Percentiles rank a stretch among this genome's conserved stretches.
These are phyloP conservation scores for Halteria grandinella DNA, from an alignment of 73 alveolate genomes.

Conservation along the genomic window DNA sequence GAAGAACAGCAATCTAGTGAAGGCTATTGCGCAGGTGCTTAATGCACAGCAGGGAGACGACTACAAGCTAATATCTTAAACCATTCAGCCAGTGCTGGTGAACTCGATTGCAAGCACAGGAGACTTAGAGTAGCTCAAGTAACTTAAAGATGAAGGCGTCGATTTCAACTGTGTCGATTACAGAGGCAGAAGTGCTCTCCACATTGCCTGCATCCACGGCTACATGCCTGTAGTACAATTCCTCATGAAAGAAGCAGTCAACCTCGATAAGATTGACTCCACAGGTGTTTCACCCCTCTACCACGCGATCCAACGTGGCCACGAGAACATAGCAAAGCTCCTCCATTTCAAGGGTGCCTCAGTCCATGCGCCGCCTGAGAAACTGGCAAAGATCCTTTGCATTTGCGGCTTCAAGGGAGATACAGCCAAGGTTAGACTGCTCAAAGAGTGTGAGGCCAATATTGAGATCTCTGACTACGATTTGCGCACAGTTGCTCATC, in stretches of 20 bases:
- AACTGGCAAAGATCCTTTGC: constrained; percentile 19
- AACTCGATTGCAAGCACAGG: constrained; percentile 56
- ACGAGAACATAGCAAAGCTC: constrained; percentile 19
- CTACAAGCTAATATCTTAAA: not conserved
- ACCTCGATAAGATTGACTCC: constrained; percentile 48
- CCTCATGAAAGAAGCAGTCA: constrained; percentile 46
- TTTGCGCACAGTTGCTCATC: constrained; percentile 45
- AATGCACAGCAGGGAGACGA: constrained; percentile 35
- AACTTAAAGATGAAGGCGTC: constrained; percentile 50
- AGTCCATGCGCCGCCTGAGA: constrained; percentile 22
- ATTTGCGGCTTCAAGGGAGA: constrained; percentile 37
- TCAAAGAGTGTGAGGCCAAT: constrained; percentile 25
- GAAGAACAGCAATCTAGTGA: constrained; percentile 24
- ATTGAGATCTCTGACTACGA: constrained; percentile 33
- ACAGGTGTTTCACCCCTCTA: constrained; percentile 31
- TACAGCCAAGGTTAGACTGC: not conserved
- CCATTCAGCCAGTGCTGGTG: constrained; percentile 52
- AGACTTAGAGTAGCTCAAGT: constrained; percentile 8
- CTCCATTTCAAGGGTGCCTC: constrained; percentile 48
- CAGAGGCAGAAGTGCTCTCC: constrained; percentile 54
- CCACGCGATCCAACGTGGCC: constrained; percentile 28
- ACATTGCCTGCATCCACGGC: constrained; percentile 58
- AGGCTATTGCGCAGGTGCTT: constrained; percentile 36
- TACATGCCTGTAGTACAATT: constrained; percentile 28
- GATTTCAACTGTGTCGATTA: constrained; percentile 57